Conservation (phyloP, 768 basidiomycete genomes). For the Kwoniella dejecticola region DNA sequence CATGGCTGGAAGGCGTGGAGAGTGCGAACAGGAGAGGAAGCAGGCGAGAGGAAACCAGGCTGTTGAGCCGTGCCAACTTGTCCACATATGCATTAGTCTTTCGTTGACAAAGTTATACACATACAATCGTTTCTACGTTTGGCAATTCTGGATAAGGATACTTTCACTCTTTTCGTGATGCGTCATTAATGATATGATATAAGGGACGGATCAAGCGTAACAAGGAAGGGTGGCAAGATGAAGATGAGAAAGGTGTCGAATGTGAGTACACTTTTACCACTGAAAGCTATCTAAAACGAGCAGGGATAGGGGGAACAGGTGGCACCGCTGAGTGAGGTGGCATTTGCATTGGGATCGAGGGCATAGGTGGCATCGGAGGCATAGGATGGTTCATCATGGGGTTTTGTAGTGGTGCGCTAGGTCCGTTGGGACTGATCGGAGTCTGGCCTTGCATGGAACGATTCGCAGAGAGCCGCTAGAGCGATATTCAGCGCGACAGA, state of each 20-base stretch:
- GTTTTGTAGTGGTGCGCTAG: conserved; percentile 4
- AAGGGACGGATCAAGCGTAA: background rate
- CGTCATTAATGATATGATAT: background rate
- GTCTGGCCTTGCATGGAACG: conserved; percentile 11
- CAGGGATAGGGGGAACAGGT: conserved; percentile 33
- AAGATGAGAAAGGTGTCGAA: no score
- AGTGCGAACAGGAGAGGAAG: conserved; percentile 26
- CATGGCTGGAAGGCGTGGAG: conserved; percentile 73
- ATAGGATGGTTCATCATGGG: conserved; percentile 6
- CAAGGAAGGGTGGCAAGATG: background rate
- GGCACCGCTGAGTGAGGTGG: conserved; percentile 15
- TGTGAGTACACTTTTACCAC: background rate
- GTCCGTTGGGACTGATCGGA: conserved; percentile 8
- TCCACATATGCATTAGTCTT: conserved; percentile 8
- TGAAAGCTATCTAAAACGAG: conserved; percentile 30
- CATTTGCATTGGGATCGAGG: conserved; percentile 22
- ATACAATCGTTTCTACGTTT: no score
- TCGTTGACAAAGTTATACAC: no score
- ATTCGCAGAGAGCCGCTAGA: conserved; percentile 26
- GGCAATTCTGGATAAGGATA: no score
- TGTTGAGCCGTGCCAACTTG: no score
- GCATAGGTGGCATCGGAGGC: conserved; percentile 11
- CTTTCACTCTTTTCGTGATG: conserved; percentile 8
- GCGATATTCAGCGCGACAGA: background rate
- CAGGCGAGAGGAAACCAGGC: conserved; percentile 16